phyloP scores from a whole-genome alignment of 257 asterid genomes.

The Linaria vulgaris region DNA sequence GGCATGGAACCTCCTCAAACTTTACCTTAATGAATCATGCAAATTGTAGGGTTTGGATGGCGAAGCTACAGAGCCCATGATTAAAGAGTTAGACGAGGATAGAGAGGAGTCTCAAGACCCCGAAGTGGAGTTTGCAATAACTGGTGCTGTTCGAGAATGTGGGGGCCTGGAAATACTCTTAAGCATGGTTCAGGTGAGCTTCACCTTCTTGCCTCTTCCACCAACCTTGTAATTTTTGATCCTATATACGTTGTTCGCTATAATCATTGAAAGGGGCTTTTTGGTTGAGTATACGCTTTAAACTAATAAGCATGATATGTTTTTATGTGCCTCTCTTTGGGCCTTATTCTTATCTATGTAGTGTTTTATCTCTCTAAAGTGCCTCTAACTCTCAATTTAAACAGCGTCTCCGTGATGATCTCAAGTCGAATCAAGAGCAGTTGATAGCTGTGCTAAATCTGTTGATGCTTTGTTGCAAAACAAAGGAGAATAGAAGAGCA shows the following conservation, averaged over 20 bases:
- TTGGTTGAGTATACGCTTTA: slow-evolving; percentile 12
- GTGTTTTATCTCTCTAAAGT: slow-evolving; percentile 22
- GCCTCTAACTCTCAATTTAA: slow-evolving; percentile 29
- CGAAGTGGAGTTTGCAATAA: slow-evolving; percentile 95
- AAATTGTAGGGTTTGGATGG: slow-evolving; percentile 94
- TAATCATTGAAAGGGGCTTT: not conserved
- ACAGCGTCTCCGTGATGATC: slow-evolving; percentile 92
- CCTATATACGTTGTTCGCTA: not conserved
- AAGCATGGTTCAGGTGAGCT: slow-evolving; percentile 83
- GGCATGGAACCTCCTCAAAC: not conserved
- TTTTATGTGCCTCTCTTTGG: slow-evolving; percentile 15
- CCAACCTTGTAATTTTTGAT: not conserved
- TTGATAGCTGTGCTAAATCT: slow-evolving; percentile 86
- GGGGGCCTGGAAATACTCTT: slow-evolving; percentile 92
- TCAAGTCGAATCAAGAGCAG: slow-evolving; percentile 90
- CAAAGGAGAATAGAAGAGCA: slow-evolving; percentile 85
- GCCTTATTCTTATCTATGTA: slow-evolving; percentile 9
- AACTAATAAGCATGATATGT: slow-evolving; percentile 7
- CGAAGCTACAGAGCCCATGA: slow-evolving; percentile 99
- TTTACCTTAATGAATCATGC: slow-evolving; percentile 23
- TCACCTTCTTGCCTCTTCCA: slow-evolving; percentile 7
- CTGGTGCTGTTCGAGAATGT: slow-evolving; percentile 94
- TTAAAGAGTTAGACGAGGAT: slow-evolving; percentile 96
- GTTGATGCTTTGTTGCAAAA: slow-evolving; percentile 94
- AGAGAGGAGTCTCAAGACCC: slow-evolving; percentile 99